Base-by-base conservation (phyloP, 768 basidiomycete species). In the Ramaria rubella region DNA sequence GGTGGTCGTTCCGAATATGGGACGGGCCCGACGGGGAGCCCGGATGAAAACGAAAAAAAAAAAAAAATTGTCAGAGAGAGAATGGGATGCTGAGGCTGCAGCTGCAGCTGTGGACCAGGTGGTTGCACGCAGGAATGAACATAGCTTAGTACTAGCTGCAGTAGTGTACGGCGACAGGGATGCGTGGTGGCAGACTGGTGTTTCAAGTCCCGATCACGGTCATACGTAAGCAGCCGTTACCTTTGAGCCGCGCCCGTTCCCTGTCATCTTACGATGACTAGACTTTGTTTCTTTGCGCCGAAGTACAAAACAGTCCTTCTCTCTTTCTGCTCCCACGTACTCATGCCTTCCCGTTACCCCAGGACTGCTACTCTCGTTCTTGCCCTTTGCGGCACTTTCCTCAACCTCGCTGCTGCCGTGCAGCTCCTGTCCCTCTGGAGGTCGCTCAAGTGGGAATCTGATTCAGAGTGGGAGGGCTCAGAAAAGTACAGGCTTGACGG, bases 401-500 rank as follows among this genome's bases (percentile, higher is more conserved):
- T 71, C 61, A 79, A 81, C 63, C 56, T 72, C 19, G 62, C 65
- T 7, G 67, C 76, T 57, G 73, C 77, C 4, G 55, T 63, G 14
- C 71, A 77, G 43, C 70, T 81, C 55, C 68, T 74, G n/a, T 58
- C 70, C 34, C 56, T 72, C 3, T 80, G 76, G 75, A 67, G 71
- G 36, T 73, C 75, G 26, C 70, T 79, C 56, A 64, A 65, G 38
- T 75, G 75, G 73, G 78, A 79, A 43, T 67, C 72, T 0, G 78
- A 75, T 58, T 73, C 69, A 59, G 79, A 81, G 54, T 79, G 79
- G 79, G 72, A 73, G 59, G 72, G 73, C n/a, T 68, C 73, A 4
- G 61, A 67, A 9, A 67, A 70, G 4, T 69, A 76, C 65, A 69
- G 68, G 17, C 69, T 70, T 57, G 74, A 79, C 52, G 70, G 69